These are phyloP conservation scores for Talaromyces albobiverticillius DNA, from an alignment of 2,329 filamentous ascomycete genomes.

Conservation along the genomic window DNA sequence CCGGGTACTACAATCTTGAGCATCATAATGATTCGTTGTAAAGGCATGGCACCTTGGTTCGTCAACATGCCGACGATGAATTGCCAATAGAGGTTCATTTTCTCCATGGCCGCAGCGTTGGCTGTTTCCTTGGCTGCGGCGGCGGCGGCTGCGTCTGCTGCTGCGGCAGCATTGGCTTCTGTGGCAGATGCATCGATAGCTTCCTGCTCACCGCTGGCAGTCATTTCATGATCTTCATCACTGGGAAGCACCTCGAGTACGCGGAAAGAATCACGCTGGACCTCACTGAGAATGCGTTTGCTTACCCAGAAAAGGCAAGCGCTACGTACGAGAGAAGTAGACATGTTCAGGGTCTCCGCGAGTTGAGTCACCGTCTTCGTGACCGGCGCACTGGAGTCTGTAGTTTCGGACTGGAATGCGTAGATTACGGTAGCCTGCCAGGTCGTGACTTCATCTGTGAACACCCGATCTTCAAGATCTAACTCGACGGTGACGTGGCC, in stretches of 20 bases:
- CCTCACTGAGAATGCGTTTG: slow-evolving; percentile 50
- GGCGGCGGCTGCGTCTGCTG: slow-evolving; percentile 40
- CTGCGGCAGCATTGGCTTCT: slow-evolving; percentile 31
- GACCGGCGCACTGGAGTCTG: slow-evolving; percentile 21
- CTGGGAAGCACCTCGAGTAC: slow-evolving; percentile 55
- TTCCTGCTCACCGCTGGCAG: slow-evolving; percentile 19
- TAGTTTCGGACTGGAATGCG: slow-evolving; percentile 63
- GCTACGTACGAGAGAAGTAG: slow-evolving; percentile 54
- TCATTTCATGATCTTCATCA: slow-evolving; percentile 26
- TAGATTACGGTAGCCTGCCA: slow-evolving; percentile 88
- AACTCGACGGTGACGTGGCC: slow-evolving; percentile 78
- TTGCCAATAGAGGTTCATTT: slow-evolving; percentile 76
- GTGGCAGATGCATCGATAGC: slow-evolving; percentile 24
- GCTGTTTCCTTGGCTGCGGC: slow-evolving; percentile 44
- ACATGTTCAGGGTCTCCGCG: slow-evolving; percentile 52
- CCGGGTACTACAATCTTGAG: slow-evolving; percentile 86
- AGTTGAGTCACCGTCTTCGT: slow-evolving; percentile 45
- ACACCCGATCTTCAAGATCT: slow-evolving; percentile 74
- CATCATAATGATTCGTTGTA: slow-evolving; percentile 86
- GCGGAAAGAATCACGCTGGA: slow-evolving; percentile 51
- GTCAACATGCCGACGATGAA: slow-evolving; percentile 95
- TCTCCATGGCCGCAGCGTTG: slow-evolving; percentile 63
- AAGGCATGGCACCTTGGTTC: slow-evolving; percentile 81
- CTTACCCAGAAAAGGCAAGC: slow-evolving; percentile 63
- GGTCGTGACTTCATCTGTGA: slow-evolving; percentile 69